A percentile compares a stretch with the other conserved stretches of the same genome.
Evolutionary conservation across 495 filamentous ascomycete genomes (phyloP).

Genomic region (Xylaria nigripes): DNA sequence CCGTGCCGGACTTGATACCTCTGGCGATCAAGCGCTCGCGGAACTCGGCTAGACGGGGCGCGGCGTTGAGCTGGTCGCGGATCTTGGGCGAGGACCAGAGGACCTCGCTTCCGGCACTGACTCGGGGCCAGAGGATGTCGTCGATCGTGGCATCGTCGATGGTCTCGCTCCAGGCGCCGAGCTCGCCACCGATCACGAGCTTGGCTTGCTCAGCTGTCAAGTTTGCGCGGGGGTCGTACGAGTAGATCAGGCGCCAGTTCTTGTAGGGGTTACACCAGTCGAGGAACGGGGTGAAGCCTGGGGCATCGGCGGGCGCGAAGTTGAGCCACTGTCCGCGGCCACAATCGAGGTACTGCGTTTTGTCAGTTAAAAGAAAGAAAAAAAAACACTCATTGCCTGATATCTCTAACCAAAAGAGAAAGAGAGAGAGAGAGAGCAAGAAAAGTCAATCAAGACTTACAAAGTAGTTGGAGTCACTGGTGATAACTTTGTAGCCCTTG

Average conservation of each 20-base stretch:
- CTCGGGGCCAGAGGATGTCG: conserved; percentile 66
- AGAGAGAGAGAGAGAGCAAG: no score
- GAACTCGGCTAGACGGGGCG: conserved; percentile 58
- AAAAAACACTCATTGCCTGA: no score
- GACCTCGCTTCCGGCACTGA: conserved; percentile 62
- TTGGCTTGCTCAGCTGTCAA: conserved; percentile 48
- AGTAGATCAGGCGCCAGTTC: conserved; percentile 71
- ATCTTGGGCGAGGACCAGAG: conserved; percentile 62
- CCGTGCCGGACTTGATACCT: conserved; percentile 53
- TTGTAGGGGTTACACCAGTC: conserved; percentile 72
- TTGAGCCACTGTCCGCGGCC: conserved; percentile 70
- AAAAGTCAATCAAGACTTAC: conserved; percentile 30
- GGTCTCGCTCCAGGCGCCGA: conserved; percentile 70
- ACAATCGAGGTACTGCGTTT: conserved; percentile 67
- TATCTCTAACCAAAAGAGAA: no score
- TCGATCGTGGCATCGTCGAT: conserved; percentile 64
- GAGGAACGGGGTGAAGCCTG: conserved; percentile 53
- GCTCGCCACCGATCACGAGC: conserved; percentile 69
- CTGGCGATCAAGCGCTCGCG: conserved; percentile 60
- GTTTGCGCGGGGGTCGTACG: conserved; percentile 58
- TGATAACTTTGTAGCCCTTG: conserved; percentile 58
- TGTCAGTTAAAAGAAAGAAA: no score
- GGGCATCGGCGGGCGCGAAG: conserved; percentile 42
- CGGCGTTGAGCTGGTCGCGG: conserved; percentile 55
- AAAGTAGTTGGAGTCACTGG: conserved; percentile 71